Evolutionary conservation across 148 eudicot species (phyloP), one percentile per base, ranked within the genome.

Genomic region (Rheum nobile): DNA sequence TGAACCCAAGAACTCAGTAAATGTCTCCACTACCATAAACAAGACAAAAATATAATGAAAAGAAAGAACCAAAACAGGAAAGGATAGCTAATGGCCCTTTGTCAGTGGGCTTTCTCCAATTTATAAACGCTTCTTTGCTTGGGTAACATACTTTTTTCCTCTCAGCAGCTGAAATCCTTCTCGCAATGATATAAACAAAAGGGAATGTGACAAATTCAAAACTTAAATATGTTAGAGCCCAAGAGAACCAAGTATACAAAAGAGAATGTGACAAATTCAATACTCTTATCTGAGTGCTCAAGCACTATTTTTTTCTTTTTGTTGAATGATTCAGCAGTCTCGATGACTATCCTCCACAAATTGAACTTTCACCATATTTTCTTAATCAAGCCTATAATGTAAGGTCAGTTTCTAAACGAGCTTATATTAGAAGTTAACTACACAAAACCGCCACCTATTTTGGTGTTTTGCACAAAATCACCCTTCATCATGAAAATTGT

Each of bases 51-150:
- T 54, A 59, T 43, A 57, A 75, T 63, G 79, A 38, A 10, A 74
- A 39, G 19, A 32, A 46, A 35, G n/a, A 48, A 12, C 57, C 10
- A 50, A 50, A 50, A 50, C 10, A 50, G 57, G 57, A 21, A 50
- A 31, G 24, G 22, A 32, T 21, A 50, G 22, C 41, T 8, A 44
- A 12, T 21, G 11, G 44, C 52, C 67, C 72, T 68, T 46, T 68
- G 71, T 39, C 75, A 83, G 83, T 83, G 86, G 86, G 74, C 37
- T 72, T 44, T 42, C 79, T 76, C 75, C 78, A 74, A 73, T 59
- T 54, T 29, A 17, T 65, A 52, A n/a, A n/a, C n/a, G n/a, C n/a
- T n/a, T 35, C 37, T 35, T 35, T 35, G 4, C 2, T 35, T 2
- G 37, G 37, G 37, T 35, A 35, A 35, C 57, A 24, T 72, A 8